Evolutionary conservation across 1,284 basidiomycete species (phyloP).

Genomic region (Marasmius sp.): DNA sequence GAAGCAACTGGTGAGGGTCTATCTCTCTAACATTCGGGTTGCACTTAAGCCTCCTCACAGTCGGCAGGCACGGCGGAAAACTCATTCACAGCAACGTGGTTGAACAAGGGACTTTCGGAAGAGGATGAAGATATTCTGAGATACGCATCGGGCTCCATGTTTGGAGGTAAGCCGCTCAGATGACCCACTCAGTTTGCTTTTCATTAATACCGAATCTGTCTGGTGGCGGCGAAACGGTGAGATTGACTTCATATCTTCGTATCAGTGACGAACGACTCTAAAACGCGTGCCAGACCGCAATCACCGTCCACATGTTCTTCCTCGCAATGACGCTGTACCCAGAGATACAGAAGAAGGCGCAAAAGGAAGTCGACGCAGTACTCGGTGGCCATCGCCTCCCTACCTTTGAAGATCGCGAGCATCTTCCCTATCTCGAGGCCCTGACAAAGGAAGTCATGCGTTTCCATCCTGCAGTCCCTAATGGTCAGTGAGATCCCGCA

Average conservation of each 20-base stretch:
- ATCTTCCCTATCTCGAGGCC: slow-evolving; percentile 40
- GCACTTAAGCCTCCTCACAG: background rate
- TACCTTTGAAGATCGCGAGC: slow-evolving; percentile 34
- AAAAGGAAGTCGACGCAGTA: slow-evolving; percentile 39
- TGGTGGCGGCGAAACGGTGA: slow-evolving; percentile 22
- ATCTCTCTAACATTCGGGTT: background rate
- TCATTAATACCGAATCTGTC: background rate
- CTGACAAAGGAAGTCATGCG: slow-evolving; percentile 43
- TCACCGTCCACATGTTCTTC: slow-evolving; percentile 29
- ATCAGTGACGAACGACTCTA: too few species aligned
- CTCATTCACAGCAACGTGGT: slow-evolving; percentile 16
- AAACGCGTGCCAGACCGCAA: slow-evolving; percentile 14
- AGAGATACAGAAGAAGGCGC: slow-evolving; percentile 37
- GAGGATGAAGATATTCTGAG: slow-evolving; percentile 19
- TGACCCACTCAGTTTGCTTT: slow-evolving; percentile 1
- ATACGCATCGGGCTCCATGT: slow-evolving; percentile 21
- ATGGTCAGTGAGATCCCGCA: slow-evolving; percentile 16
- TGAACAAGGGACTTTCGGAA: slow-evolving; percentile 11
- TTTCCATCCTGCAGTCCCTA: slow-evolving; percentile 30
- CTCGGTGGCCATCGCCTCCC: slow-evolving; percentile 39
- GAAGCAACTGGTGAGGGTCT: slow-evolving; percentile 19
- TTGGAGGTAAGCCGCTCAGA: slow-evolving; percentile 19
- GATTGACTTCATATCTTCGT: slow-evolving; percentile 1
- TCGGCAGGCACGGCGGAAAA: slow-evolving; percentile 12
- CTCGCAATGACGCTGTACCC: slow-evolving; percentile 38